Percentiles rank a stretch among this genome's conserved stretches.
Conservation (phyloP, 1,284 basidiomycete genomes). For the Leccinum insolens region DNA sequence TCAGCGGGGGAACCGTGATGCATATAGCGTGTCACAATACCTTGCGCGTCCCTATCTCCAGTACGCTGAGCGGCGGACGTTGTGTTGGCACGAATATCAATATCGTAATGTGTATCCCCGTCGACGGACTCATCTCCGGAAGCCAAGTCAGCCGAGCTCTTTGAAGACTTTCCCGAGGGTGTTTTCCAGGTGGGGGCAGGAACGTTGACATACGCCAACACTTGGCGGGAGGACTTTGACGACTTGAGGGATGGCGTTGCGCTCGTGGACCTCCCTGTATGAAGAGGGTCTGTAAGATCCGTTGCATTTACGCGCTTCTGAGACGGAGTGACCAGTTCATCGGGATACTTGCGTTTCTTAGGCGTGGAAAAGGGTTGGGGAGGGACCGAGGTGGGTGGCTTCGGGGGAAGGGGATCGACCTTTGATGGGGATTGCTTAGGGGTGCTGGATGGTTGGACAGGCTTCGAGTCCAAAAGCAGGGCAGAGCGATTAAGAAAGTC, state of each 20-base stretch:
- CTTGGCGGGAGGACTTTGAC: conserved; percentile 40
- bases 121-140: conserved; percentile 48
- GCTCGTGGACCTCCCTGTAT: conserved; percentile 16
- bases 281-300: conserved; percentile 6
- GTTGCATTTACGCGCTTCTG: conserved; percentile 49
- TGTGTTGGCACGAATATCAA: conserved; percentile 34
- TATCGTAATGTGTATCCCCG: conserved; percentile 36
- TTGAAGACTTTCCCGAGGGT: conserved; percentile 33
- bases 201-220: conserved; percentile 61
- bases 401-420: conserved; percentile 9
- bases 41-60: conserved; percentile 77
- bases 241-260: conserved; percentile 30
- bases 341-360: conserved; percentile 48
- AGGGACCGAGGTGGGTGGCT: conserved; percentile 33
- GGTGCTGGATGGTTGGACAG: conserved; percentile 22
- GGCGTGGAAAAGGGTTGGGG: conserved; percentile 48
- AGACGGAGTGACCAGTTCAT: conserved; percentile 51
- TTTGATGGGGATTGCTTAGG: conserved; percentile 19
- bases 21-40: conserved; percentile 37
- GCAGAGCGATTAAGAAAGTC: conserved; percentile 61
- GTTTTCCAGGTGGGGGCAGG: conserved; percentile 53
- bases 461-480: conserved; percentile 32
- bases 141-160: conserved; percentile 26
- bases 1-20: conserved; percentile 6
- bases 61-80: conserved; percentile 59